phyloP scores from a whole-genome alignment of 169 alveolate genomes.

The Perkinsus marinus region DNA sequence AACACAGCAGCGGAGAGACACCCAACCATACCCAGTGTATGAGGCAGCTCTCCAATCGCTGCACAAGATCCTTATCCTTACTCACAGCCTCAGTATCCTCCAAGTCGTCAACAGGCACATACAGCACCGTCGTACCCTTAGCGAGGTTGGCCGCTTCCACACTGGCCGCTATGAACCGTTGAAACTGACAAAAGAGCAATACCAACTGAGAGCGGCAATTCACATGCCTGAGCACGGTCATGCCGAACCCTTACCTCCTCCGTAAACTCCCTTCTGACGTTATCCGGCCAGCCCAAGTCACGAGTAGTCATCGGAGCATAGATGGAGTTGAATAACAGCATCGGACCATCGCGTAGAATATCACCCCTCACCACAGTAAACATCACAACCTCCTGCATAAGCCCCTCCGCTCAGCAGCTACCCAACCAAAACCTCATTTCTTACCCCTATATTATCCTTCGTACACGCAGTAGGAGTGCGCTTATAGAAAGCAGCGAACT shows the following conservation, averaged over 20 bases:
- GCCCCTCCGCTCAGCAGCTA: too few relatives aligned
- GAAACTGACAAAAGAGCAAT: slow-evolving; percentile 47
- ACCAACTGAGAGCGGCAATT: too few relatives aligned
- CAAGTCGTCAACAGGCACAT: slow-evolving; percentile 79
- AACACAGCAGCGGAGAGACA: neutral
- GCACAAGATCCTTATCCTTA: slow-evolving; percentile 74
- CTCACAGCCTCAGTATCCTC: slow-evolving; percentile 62
- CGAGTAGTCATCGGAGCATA: slow-evolving; percentile 11
- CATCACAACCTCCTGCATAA: slow-evolving; percentile 7
- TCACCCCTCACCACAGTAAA: neutral
- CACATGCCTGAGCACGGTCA: neutral
- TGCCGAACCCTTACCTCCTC: slow-evolving; percentile 21
- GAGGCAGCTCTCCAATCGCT: slow-evolving; percentile 73
- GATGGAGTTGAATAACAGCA: slow-evolving; percentile 13
- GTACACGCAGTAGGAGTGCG: slow-evolving; percentile 6
- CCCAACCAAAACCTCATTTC: neutral
- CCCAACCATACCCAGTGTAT: slow-evolving; percentile 56
- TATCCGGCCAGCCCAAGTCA: slow-evolving; percentile 73
- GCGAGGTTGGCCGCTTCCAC: slow-evolving; percentile 68
- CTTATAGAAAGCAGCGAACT: slow-evolving; percentile 23
- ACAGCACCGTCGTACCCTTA: slow-evolving; percentile 68
- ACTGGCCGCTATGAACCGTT: slow-evolving; percentile 69
- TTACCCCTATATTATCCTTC: neutral
- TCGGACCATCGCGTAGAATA: neutral
- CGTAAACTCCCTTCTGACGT: slow-evolving; percentile 71